phyloP scores from a whole-genome alignment of 495 filamentous ascomycete genomes.

The Xylaria intraflava region DNA sequence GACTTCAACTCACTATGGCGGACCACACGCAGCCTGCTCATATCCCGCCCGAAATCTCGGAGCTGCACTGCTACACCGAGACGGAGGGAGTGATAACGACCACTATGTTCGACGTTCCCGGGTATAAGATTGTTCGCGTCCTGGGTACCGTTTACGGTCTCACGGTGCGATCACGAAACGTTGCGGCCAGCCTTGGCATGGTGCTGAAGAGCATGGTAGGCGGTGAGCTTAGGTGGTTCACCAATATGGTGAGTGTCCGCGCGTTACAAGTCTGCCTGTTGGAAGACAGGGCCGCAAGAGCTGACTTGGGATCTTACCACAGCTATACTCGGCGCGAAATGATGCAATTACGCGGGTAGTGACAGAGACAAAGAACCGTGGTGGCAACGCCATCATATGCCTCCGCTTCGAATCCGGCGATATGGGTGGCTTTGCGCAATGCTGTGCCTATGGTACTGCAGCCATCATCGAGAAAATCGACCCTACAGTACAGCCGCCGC shows the following conservation, averaged over 20 bases:
- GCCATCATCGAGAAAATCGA: slow-evolving; percentile 45
- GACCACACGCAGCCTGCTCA: slow-evolving; percentile 15
- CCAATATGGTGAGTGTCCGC: slow-evolving; percentile 33
- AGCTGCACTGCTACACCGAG: slow-evolving; percentile 53
- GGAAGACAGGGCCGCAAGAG: not conserved
- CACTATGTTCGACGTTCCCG: slow-evolving; percentile 46
- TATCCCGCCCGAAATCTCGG: slow-evolving; percentile 30
- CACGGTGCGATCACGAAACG: slow-evolving; percentile 51
- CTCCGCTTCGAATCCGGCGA: slow-evolving; percentile 50
- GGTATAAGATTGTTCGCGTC: slow-evolving; percentile 50
- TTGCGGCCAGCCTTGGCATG: slow-evolving; percentile 34
- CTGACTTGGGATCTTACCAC: not conserved
- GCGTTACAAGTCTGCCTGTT: not conserved
- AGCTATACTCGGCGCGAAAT: slow-evolving; percentile 49
- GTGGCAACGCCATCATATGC: slow-evolving; percentile 55
- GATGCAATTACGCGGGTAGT: slow-evolving; percentile 49
- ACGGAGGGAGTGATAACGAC: slow-evolving; percentile 53
- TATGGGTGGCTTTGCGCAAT: slow-evolving; percentile 47
- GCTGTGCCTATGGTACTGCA: slow-evolving; percentile 55
- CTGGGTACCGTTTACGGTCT: slow-evolving; percentile 55
- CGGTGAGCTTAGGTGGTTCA: slow-evolving; percentile 53
- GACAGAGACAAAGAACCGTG: slow-evolving; percentile 48
- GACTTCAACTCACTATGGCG: not conserved
- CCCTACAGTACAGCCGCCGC: slow-evolving; percentile 7
- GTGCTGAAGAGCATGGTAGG: slow-evolving; percentile 47